phyloP scores from a whole-genome alignment of 2,329 filamentous ascomycete species.

The Pseudogymnoascus sp. region DNA sequence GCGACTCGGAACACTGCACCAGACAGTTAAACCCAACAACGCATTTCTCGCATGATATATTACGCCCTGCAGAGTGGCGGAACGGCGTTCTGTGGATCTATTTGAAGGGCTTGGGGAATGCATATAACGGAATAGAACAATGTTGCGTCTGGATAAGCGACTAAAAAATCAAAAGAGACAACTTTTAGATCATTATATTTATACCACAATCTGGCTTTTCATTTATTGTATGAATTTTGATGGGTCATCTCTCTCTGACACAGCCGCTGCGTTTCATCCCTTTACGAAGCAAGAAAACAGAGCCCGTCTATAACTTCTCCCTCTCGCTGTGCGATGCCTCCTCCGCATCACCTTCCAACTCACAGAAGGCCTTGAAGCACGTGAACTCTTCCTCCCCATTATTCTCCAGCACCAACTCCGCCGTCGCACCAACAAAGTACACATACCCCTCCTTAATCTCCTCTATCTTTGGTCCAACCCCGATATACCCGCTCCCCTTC shows the following conservation, averaged over 20 bases:
- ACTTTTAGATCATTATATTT: slow-evolving; percentile 6
- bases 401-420: slow-evolving; percentile 69
- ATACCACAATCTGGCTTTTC: slow-evolving; percentile 2
- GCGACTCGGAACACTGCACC: neutral
- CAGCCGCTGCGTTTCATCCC: neutral
- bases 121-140: neutral
- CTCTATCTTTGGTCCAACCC: slow-evolving; percentile 73
- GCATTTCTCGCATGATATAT: neutral
- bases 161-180: neutral
- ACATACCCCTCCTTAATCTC: slow-evolving; percentile 66
- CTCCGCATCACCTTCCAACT: slow-evolving; percentile 51
- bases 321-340: slow-evolving; percentile 18
- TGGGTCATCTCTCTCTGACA: neutral
- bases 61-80: neutral
- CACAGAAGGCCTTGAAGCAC: slow-evolving; percentile 91
- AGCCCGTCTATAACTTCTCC: slow-evolving; percentile 17
- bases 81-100: neutral
- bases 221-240: neutral
- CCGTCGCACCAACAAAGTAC: slow-evolving; percentile 81
- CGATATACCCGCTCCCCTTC: slow-evolving; percentile 70
- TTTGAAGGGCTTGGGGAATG: neutral
- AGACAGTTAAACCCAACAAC: neutral
- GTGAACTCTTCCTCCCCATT: slow-evolving; percentile 66
- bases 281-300: neutral
- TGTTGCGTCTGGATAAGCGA: slow-evolving; percentile 6